Evolutionary conservation across 164 flowering plant genomes (phyloP), one percentile per base, ranked within the genome.

Genomic region (Echeveria elegans): DNA sequence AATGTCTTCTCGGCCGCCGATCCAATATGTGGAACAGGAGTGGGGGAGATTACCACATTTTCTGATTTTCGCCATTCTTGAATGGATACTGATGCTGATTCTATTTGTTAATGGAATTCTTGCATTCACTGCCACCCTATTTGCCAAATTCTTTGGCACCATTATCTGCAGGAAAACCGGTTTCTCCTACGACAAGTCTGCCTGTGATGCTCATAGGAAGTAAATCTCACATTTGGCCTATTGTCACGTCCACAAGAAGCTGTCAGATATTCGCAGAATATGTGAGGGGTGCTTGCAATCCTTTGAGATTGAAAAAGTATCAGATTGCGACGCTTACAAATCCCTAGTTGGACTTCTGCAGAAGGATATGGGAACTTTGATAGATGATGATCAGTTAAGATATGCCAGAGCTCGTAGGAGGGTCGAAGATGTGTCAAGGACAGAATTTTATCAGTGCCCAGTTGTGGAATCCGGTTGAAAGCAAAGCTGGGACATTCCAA

Each of bases 221-320:
- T 81, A 88, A 15, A 74, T 90, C 14, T 86, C 96, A 0, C 77
- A 82, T 61, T 79, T 90, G 11, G 97, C 94, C 0, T 90, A 79
- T 66, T 90, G 98, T 53, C 89, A 82, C 24, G 70, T 72, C 43
- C 98, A 93, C 72, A 73, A 72, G 70, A 84, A 78, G 71, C 74
- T 93, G 4, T 87, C 96, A 4, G 85, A 90, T 70, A 83, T 84
- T 4, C 77, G 80, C 29, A 78, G 60, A 41, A 87, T 88, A 96
- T 93, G 98, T 69, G 88, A 87, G 40, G 82, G 78, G 0, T 90
- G 98, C 45, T 92, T 90, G 24, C 83, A 87, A 32, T 89, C 97
- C 0, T 88, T 85, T 66, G 92, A 89, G 0, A 76, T 88, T 0
- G 88, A 76, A 64, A 83, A 77, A 34, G 86, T 81, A 63, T 80